These are phyloP conservation scores for Penicillium simplicissimum DNA, from an alignment of 495 filamentous ascomycete species.

Conservation along the genomic window DNA sequence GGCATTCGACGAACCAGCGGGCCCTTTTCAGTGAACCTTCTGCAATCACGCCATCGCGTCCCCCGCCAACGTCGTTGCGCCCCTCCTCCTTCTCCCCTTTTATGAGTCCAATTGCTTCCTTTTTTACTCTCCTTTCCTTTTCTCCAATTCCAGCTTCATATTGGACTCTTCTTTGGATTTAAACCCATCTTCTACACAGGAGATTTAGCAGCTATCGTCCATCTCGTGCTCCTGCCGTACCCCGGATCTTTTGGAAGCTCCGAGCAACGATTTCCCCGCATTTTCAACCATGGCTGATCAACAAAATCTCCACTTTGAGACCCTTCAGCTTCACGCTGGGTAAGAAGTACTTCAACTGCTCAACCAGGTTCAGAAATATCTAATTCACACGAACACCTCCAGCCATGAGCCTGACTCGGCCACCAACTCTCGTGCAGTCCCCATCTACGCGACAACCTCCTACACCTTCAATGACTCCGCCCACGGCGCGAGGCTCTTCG, in stretches of 20 bases:
- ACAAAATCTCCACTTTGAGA: constrained; percentile 68
- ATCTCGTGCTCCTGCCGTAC: neutral
- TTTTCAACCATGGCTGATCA: constrained; percentile 35
- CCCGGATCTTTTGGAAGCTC: constrained; percentile 1
- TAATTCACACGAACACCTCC: constrained; percentile 6
- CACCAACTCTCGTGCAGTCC: constrained; percentile 89
- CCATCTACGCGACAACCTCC: constrained; percentile 95
- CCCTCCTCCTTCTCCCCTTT: constrained; percentile 1
- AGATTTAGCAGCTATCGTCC: neutral
- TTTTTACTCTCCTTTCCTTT: neutral
- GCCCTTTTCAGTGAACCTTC: constrained; percentile 3
- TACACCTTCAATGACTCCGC: constrained; percentile 96
- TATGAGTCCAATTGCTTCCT: neutral
- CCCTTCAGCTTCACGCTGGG: constrained; percentile 96
- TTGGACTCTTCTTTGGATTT: neutral
- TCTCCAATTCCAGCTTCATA: neutral
- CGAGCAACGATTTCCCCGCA: constrained; percentile 7
- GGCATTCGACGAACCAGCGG: neutral
- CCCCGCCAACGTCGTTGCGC: constrained; percentile 5
- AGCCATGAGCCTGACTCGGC: constrained; percentile 83
- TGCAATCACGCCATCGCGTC: constrained; percentile 21
- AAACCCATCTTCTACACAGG: neutral
- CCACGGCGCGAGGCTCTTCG: constrained; percentile 93
- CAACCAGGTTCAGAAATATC: neutral
- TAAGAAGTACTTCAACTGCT: constrained; percentile 33